Base-by-base conservation (phyloP, 352 stramenopile species). In the Globisporangium parvum region DNA sequence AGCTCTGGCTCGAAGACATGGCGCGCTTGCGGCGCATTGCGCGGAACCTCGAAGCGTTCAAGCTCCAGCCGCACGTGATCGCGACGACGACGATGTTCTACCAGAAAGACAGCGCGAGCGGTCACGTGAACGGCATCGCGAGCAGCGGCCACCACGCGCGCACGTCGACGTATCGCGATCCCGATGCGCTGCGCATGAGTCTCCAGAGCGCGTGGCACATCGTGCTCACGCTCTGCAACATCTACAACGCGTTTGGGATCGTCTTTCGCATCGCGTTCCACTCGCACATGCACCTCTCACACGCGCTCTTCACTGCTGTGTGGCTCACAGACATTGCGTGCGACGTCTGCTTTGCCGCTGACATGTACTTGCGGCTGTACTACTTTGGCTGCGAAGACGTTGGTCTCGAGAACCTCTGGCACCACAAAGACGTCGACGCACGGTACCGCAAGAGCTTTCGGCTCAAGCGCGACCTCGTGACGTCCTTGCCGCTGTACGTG, bases 231-330 rank as follows among this genome's bases (percentile, higher is more conserved):
- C 55, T 69, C 10, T 80, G 68, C 54, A 91, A 86, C 55, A 65
- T 88, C 0, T 93, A 87, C 60, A 91, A 85, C 40, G 64, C 80
- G 5, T 70, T 85, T 11, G 70, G 71, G 17, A 59, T 88, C 45
- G 73, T 93, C 23, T 85, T 91, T 41, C 79, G 79, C 0, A 80
- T 91, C 49, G 71, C 73, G 20, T 91, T 91, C 31, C 65, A 88
- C 47, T 64, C 67, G 0, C 67, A 85, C 26, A 46, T 87, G 28
- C 61, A 82, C 28, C 66, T 69, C 39, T 70, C 70, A 0, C 42
- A 21, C 6, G 51, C 31, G 0, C 35, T 51, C 1, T 74, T 71
- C 42, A 59, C 41, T 0, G 53, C 50, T 0, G 52, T 89, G 20
- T 63, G 65, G 59, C 45, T 71, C n/a, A 37, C 74, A 9, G 80